Conservation (phyloP, 1,139 yeast species). For the Yamadazyma spencermartinsiae region DNA sequence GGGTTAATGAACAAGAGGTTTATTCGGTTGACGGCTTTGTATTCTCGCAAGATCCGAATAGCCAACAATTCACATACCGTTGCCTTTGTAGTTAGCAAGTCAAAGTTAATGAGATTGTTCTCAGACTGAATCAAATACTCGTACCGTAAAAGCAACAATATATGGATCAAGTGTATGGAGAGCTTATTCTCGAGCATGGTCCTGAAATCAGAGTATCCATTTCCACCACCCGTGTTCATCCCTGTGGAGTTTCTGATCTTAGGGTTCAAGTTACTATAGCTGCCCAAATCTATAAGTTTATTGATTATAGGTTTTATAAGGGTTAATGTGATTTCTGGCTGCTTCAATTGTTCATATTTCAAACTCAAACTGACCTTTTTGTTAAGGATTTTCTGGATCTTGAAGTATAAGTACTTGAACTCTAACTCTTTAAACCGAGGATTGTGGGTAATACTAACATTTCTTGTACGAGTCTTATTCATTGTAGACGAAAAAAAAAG, state of each 20-base stretch:
- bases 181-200: conserved; percentile 16
- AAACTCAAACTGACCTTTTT: conserved; percentile 47
- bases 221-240: conserved; percentile 10
- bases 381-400: conserved; percentile 37
- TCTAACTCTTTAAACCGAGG: conserved; percentile 24
- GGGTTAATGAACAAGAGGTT: conserved; percentile 42
- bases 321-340: conserved; percentile 54
- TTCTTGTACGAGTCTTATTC: conserved; percentile 13
- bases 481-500: conserved; percentile 3
- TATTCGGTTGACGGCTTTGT: conserved; percentile 44
- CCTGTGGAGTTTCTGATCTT: conserved; percentile 12
- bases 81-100: conserved; percentile 52
- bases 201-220: conserved; percentile 8
- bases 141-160: conserved; percentile 36
- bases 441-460: conserved; percentile 7
- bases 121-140: conserved; percentile 52
- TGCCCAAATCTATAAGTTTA: conserved; percentile 28
- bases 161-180: conserved; percentile 31
- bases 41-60: conserved; percentile 52
- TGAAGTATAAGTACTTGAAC: conserved; percentile 42
- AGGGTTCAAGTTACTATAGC: conserved; percentile 10
- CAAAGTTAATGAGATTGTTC: conserved; percentile 48
- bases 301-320: conserved; percentile 51
- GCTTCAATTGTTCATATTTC: conserved; percentile 55
- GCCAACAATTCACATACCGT: conserved; percentile 58